Evolutionary conservation across 2,329 filamentous ascomycete species (phyloP), one percentile per base, ranked within the genome.

Genomic region (Calonectria naviculata): DNA sequence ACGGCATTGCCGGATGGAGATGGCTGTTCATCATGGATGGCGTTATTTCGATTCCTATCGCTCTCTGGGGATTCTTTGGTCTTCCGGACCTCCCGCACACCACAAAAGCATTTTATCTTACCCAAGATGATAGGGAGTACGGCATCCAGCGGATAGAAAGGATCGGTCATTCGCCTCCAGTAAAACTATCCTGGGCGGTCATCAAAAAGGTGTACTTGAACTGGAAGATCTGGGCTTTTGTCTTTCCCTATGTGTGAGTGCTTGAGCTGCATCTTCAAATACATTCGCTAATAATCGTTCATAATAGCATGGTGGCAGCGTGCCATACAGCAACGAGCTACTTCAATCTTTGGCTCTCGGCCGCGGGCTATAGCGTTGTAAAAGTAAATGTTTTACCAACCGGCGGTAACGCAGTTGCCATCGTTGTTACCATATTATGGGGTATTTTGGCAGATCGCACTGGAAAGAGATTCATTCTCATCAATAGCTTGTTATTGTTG

Each of bases 331-430:
- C 56, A 31, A 61, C 56, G 8, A 61, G 56, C 26, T 84, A 80
- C 72, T 85, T 84, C 68, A 76, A 80, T 7, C 76, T 85, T 0
- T 85, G 83, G 79, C 80, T 85, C 24, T 82, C 82, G 47, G 74
- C 79, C 4, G 81, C 80, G 3, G 69, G 71, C 38, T 84, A 83
- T 75, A 78, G 79, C 0, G 77, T 84, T 1, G 79, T 80, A 4
- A 71, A 85, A 70, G 81, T 85, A 75, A 85, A 86, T 77, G 85
- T 84, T 71, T 85, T 85, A 31, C 83, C 84, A 2, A 86, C 84
- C 0, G 77, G 80, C 4, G 71, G 71, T 6, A 70, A 73, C 13
- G 71, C 70, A 19, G 71, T 70, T 12, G 71, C 66, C 12, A 44
- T 73, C 3, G 46, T 73, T 13, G 71, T 71, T 7, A 65, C 71